A percentile compares a stretch with the other conserved stretches of the same genome.
Conservation (phyloP, 2,329 filamentous ascomycete species). For the Fusarium luffae region DNA sequence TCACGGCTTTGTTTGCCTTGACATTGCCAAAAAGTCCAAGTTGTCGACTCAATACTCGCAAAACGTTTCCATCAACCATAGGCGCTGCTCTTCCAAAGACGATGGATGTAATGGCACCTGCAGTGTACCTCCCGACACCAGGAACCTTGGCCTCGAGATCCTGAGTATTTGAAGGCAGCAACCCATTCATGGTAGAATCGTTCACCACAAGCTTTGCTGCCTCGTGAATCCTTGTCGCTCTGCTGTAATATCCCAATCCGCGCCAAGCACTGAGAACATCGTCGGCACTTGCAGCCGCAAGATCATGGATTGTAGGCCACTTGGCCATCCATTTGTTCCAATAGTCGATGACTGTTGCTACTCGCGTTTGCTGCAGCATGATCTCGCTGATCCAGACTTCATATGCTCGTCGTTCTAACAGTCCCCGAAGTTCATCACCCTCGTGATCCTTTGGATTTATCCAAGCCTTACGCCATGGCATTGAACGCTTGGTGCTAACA, state of each 20-base stretch:
- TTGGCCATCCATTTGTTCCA: conserved; percentile 71
- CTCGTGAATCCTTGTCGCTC: conserved; percentile 69
- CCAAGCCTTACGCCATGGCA: conserved; percentile 71
- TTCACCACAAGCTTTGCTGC: conserved; percentile 63
- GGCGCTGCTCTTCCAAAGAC: conserved; percentile 69
- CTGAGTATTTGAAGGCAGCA: conserved; percentile 60
- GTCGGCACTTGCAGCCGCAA: conserved; percentile 64
- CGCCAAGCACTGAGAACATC: conserved; percentile 70
- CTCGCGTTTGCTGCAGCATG: conserved; percentile 75
- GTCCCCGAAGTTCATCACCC: conserved; percentile 52
- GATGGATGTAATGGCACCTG: conserved; percentile 70
- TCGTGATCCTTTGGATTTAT: conserved; percentile 54
- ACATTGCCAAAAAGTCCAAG: conserved; percentile 67
- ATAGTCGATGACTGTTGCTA: conserved; percentile 70
- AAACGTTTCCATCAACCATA: conserved; percentile 73
- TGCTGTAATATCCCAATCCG: conserved; percentile 72
- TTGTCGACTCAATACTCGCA: conserved; percentile 70
- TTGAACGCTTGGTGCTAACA: conserved; percentile 59
- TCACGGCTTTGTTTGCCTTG: conserved; percentile 64
- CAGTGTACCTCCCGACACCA: conserved; percentile 71
- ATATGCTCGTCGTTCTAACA: conserved; percentile 67
- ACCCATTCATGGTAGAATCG: conserved; percentile 55
- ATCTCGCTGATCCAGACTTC: conserved; percentile 75
- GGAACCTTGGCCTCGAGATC: conserved; percentile 64
- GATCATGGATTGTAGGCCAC: conserved; percentile 68